Evolutionary conservation across 1,139 yeast genomes (phyloP), one percentile per base, ranked within the genome.

Genomic region (Blastobotrys malaysiensis): DNA sequence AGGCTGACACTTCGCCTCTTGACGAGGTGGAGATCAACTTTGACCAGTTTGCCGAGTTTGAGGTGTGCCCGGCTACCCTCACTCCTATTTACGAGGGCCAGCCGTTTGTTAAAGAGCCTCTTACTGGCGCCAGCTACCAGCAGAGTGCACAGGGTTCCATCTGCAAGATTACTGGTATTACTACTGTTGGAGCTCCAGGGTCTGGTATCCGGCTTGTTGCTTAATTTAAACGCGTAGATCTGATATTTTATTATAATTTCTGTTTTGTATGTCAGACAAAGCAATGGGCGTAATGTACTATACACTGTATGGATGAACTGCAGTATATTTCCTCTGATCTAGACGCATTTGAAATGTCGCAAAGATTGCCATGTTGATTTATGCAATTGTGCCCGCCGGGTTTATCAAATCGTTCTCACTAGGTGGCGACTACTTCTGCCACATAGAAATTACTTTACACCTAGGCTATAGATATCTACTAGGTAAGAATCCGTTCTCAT

Each of bases 171-270:
- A 88, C 97, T 5, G 73, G 78, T 48, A 77, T 95, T 60, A 86
- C 97, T 6, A 75, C 80, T 53, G 83, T 95, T 60, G 99, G 99
- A 22, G 89, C 90, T n/a, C 88, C 95, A 24, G 95, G 96, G n/a
- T 86, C 97, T 26, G 99, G 99, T 20, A 79, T 91, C 65, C 83
- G 95, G 21, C 54, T 59, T 46, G 18, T 36, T 9, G 57, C 55
- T 22, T 55, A 55, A 43, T 9, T 4, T 44, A 31, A 31, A 31
- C 39, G 39, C 9, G 36, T 31, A 31, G 39, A 31, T 31, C 9
- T 26, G 3, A 26, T 31, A 31, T 31, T 31, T 7, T 31, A 7
- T 26, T 26, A 11, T 26, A 11, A 22, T 22, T n/a, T n/a, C n/a
- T n/a, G n/a, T n/a, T n/a, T n/a, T n/a, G 26, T 22, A 7, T 22